Percentiles rank a stretch among this genome's conserved stretches.
phyloP scores from a whole-genome alignment of 1,284 basidiomycete genomes.

The Puccinia hordei region DNA sequence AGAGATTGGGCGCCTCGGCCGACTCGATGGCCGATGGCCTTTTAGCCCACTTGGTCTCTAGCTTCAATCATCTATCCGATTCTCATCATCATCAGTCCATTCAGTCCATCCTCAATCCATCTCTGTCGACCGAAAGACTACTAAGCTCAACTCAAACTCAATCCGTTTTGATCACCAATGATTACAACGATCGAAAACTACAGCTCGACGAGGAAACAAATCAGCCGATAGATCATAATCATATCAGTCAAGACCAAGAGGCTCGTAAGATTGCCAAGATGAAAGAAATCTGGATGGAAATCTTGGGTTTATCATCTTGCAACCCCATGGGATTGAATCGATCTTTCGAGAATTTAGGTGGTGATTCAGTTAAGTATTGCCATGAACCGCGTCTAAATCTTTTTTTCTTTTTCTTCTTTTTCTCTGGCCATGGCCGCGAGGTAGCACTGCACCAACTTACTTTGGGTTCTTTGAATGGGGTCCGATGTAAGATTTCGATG shows the following conservation, averaged over 20 bases:
- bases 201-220: neutral
- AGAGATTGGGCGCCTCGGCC: conserved; percentile 34
- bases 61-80: neutral
- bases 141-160: neutral
- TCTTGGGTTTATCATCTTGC: conserved; percentile 43
- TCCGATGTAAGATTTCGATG: conserved; percentile 16
- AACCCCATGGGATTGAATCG: conserved; percentile 35
- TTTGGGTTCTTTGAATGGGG: neutral
- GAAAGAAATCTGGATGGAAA: conserved; percentile 51
- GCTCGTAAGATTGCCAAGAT: conserved; percentile 24
- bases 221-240: neutral
- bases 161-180: neutral
- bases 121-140: neutral
- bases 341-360: conserved; percentile 54
- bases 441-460: neutral
- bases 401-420: neutral
- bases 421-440: neutral
- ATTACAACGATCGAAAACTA: neutral
- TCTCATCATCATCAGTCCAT: neutral
- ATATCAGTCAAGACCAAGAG: neutral
- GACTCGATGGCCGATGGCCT: neutral
- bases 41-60: neutral
- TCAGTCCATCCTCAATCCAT: conserved; percentile 5
- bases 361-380: conserved; percentile 53
- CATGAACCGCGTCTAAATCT: neutral